Evolutionary conservation across 306 rosid species (phyloP).

Genomic region (Calophaca sinica): DNA sequence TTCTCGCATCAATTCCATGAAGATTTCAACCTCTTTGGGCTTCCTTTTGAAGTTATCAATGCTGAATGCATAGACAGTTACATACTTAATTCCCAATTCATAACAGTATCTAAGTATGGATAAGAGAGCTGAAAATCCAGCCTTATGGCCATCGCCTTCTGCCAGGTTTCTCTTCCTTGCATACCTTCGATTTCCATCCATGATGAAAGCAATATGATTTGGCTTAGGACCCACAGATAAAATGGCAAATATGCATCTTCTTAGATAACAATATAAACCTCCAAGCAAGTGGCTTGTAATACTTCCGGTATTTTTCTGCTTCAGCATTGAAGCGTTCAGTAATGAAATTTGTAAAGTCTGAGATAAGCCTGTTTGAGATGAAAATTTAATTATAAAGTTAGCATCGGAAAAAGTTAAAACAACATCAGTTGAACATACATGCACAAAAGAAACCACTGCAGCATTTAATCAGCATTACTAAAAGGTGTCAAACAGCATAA

Average conservation of each 20-base stretch:
- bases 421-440: background rate
- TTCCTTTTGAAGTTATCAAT: slow-evolving; percentile 75
- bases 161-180: slow-evolving; percentile 62
- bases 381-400: slow-evolving; percentile 31
- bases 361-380: slow-evolving; percentile 39
- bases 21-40: slow-evolving; percentile 62
- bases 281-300: slow-evolving; percentile 39
- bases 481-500: background rate
- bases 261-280: slow-evolving; percentile 52
- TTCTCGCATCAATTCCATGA: slow-evolving; percentile 80
- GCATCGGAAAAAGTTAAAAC: slow-evolving; percentile 25
- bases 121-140: slow-evolving; percentile 66
- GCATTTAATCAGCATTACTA: slow-evolving; percentile 8
- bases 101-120: slow-evolving; percentile 67
- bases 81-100: slow-evolving; percentile 77
- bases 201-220: slow-evolving; percentile 80
- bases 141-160: slow-evolving; percentile 69
- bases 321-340: slow-evolving; percentile 54
- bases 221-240: slow-evolving; percentile 77
- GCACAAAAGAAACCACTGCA: slow-evolving; percentile 6
- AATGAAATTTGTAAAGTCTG: slow-evolving; percentile 9
- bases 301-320: slow-evolving; percentile 50
- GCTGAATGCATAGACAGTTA: slow-evolving; percentile 85
- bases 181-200: slow-evolving; percentile 92
- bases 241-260: slow-evolving; percentile 62